phyloP scores from a whole-genome alignment of 73 alveolate species.

The Chromera velia region DNA sequence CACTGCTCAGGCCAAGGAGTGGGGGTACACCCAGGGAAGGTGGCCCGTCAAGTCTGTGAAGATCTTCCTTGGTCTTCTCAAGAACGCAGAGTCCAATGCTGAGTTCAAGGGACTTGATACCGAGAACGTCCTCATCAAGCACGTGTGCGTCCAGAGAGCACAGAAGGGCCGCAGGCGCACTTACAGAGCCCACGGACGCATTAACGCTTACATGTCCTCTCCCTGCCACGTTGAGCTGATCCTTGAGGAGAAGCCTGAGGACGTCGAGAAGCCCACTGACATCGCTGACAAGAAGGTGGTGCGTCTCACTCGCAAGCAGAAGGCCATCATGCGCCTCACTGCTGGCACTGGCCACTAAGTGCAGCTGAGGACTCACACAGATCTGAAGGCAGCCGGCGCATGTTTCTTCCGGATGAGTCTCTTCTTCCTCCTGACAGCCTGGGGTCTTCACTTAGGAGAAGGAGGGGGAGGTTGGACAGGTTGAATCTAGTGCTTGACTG shows the following conservation, averaged over 20 bases:
- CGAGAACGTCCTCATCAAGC: constrained; percentile 73
- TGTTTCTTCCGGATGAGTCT: too few relatives aligned
- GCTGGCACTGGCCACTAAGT: too few relatives aligned
- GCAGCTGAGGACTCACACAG: too few relatives aligned
- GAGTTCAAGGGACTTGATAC: constrained; percentile 70
- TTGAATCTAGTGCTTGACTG: too few relatives aligned
- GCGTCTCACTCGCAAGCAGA: background rate
- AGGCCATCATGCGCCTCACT: background rate
- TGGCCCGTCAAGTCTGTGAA: constrained; percentile 89
- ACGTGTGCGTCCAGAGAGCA: constrained; percentile 83
- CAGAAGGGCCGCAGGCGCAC: constrained; percentile 93
- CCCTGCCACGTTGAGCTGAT: background rate
- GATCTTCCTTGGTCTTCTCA: constrained; percentile 66
- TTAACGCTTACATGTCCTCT: constrained; percentile 29
- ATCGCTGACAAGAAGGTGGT: background rate
- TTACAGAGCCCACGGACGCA: constrained; percentile 96
- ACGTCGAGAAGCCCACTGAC: background rate
- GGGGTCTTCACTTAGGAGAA: too few relatives aligned
- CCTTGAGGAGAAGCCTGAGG: background rate
- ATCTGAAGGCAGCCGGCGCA: too few relatives aligned
- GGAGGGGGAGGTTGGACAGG: too few relatives aligned
- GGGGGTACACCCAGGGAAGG: constrained; percentile 76
- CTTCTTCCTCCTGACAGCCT: too few relatives aligned
- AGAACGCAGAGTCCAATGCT: constrained; percentile 81
- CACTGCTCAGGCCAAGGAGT: constrained; percentile 75